Evolutionary conservation across 805 yeast genomes (phyloP).

Genomic region (Candida nemodendra): DNA sequence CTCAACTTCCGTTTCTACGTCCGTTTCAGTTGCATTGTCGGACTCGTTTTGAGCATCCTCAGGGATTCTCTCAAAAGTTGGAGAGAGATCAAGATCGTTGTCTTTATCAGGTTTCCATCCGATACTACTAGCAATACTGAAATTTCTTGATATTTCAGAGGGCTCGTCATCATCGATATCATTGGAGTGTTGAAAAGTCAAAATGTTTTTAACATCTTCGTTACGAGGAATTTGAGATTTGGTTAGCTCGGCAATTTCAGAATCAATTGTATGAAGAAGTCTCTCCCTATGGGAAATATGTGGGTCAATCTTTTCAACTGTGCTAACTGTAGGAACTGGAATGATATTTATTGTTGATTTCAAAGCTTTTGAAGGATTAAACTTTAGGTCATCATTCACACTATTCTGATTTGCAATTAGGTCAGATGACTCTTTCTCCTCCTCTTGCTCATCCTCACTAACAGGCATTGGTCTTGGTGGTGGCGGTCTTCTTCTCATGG

Average conservation of each 20-base stretch:
- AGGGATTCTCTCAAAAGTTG: not conserved
- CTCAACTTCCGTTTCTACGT: not conserved
- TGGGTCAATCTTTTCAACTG: not conserved
- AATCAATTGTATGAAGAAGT: slow-evolving; percentile 5
- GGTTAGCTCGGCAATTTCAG: slow-evolving; percentile 9
- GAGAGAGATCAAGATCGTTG: slow-evolving; percentile 1
- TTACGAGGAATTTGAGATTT: no score
- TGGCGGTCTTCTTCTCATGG: slow-evolving; percentile 21
- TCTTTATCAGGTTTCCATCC: slow-evolving; percentile 11
- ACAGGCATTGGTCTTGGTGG: slow-evolving; percentile 5
- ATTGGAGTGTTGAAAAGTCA: not conserved
- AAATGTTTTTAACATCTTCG: not conserved
- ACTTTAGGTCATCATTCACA: no score
- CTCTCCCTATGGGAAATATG: no score
- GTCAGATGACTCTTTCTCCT: not conserved
- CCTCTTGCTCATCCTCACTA: slow-evolving; percentile 1
- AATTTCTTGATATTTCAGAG: slow-evolving; percentile 6
- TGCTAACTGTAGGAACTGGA: not conserved
- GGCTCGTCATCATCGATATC: slow-evolving; percentile 3
- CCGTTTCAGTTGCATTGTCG: not conserved
- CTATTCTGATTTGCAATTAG: no score
- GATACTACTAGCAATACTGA: slow-evolving; percentile 8
- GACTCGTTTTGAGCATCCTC: not conserved
- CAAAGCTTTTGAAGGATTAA: no score
- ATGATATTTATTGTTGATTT: not conserved